A percentile compares a stretch with the other conserved stretches of the same genome.
Conservation (phyloP, 305 asterid species). For the Fraxinus sp. region DNA sequence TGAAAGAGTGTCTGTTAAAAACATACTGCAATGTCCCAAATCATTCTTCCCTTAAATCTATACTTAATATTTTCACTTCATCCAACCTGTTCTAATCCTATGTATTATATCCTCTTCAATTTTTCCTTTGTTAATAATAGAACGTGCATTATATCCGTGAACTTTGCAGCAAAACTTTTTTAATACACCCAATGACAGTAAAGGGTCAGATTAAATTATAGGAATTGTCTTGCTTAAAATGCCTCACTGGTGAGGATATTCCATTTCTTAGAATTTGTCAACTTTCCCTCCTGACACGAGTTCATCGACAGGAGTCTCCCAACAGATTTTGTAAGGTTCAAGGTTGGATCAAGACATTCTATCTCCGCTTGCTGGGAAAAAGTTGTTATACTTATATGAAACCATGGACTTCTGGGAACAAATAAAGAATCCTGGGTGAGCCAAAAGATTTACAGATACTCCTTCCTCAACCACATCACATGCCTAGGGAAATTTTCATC, state of each 20-base stretch:
- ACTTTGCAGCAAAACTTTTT: neutral
- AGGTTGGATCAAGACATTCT: slow-evolving; percentile 87
- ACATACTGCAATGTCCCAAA: neutral
- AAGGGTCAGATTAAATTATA: neutral
- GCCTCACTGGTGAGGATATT: neutral
- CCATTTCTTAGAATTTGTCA: neutral
- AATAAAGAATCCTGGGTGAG: slow-evolving; percentile 87
- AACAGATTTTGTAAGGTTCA: slow-evolving; percentile 71
- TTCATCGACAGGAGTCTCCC: slow-evolving; percentile 64
- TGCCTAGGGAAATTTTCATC: slow-evolving; percentile 16
- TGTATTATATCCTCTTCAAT: neutral
- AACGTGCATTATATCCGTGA: neutral
- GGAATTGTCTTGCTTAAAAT: neutral
- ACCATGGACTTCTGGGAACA: slow-evolving; percentile 91
- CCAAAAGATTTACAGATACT: slow-evolving; percentile 11
- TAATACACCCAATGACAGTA: neutral
- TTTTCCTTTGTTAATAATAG: neutral
- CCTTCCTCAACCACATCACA: slow-evolving; percentile 3
- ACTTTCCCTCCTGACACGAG: neutral
- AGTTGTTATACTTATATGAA: slow-evolving; percentile 70
- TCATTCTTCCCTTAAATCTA: neutral
- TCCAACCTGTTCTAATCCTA: neutral
- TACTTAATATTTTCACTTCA: neutral
- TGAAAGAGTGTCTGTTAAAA: neutral
- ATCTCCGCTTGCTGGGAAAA: slow-evolving; percentile 87